Base-by-base conservation (phyloP, 805 yeast genomes). In the Tanozyma kutaoensis region DNA sequence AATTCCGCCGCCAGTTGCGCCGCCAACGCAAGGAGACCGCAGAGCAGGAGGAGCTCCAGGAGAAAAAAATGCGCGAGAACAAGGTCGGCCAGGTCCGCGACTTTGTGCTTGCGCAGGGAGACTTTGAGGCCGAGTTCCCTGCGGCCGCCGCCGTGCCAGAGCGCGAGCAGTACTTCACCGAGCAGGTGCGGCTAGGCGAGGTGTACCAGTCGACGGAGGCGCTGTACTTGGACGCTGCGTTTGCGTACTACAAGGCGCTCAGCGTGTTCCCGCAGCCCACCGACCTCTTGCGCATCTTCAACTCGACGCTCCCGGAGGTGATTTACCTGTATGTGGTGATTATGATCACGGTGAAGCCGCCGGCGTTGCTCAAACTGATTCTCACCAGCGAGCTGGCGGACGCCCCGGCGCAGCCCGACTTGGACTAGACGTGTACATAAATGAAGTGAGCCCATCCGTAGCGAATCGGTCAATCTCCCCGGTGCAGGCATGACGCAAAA, bases 221-320 rank as follows among this genome's bases (percentile, higher is more conserved):
- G 17, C 7, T 5, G 17, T 7, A 7, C 17, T 62, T 80, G 40
- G 82, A 77, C 33, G 76, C 96, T 24, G 97, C 98, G 21, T 63
- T 86, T 40, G 69, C 76, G 39, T 91, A 85, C 68, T 91, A 91
- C 70, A 80, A 82, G 55, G 97, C 96, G 10, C 66, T 91, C 48
- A 71, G 82, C 23, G 86, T 85, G 27, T 88, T 86, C 55, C 97
- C 98, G 35, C 77, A 79, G 53, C 99, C 98, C 33, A 76, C 93
- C 30, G 95, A 84, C 45, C 72, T 91, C 42, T 66, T 91, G 49
- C 78, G 77, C 27, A 75, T 88, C 43, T 88, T 82, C 59, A 95
- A 88, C 62, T 79, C 79, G 62, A 69, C 86, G 28, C 73, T 88
- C 38, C 86, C 91, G 28, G 77, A 75, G 47, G 74, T 70, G 24